These are phyloP conservation scores for Microsporum audouinii DNA, from an alignment of 2,329 filamentous ascomycete genomes.

Conservation along the genomic window DNA sequence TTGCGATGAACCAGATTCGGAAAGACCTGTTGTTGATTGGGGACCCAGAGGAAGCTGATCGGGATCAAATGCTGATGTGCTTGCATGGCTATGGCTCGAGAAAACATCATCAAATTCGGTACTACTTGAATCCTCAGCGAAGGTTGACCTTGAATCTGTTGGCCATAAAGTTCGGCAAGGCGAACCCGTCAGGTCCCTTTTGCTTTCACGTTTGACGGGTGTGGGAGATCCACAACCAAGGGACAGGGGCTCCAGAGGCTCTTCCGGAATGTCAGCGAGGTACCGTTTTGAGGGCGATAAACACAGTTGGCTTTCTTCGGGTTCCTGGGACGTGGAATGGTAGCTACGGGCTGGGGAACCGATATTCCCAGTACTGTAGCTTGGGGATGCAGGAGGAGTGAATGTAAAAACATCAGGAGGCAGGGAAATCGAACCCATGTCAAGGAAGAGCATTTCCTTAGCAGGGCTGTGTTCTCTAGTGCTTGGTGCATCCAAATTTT, in stretches of 20 bases:
- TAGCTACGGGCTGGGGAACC: conserved; percentile 27
- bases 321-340: conserved; percentile 29
- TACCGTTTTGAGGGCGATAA: conserved; percentile 24
- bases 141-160: conserved; percentile 26
- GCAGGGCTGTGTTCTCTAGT: conserved; percentile 26
- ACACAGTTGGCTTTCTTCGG: conserved; percentile 29
- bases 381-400: conserved; percentile 39
- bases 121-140: conserved; percentile 25
- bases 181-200: conserved; percentile 9
- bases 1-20: conserved; percentile 26
- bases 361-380: conserved; percentile 29
- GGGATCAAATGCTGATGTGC: conserved; percentile 20
- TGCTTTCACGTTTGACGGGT: conserved; percentile 9
- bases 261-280: conserved; percentile 23
- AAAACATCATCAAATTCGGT: conserved; percentile 32
- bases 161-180: conserved; percentile 26
- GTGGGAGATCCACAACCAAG: conserved; percentile 14
- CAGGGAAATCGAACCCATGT: conserved; percentile 24
- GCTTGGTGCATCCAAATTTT: conserved; percentile 31
- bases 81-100: conserved; percentile 24
- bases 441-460: conserved; percentile 23
- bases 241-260: conserved; percentile 20
- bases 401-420: conserved; percentile 35
- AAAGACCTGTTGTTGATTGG: conserved; percentile 23
- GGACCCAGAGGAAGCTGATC: conserved; percentile 25